Base-by-base conservation (phyloP, 73 alveolate species). In the Stentor roeselii region DNA sequence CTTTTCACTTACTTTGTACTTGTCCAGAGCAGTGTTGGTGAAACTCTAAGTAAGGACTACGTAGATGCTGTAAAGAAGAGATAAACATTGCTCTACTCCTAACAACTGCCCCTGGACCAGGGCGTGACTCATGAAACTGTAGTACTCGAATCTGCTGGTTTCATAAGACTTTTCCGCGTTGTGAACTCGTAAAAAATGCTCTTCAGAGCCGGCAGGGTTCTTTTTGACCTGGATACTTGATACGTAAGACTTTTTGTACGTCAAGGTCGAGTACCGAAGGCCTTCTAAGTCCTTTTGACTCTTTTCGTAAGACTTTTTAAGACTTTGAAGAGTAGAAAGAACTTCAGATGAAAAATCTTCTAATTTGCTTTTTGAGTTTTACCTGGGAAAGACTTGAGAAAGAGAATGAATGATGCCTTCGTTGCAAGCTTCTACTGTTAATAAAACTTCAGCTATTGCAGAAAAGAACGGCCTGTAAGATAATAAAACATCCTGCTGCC, bases 351-450 rank as follows among this genome's bases (percentile, higher is more conserved):
- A 30, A 67, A 21, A 2, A 67, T 14, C 30, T 11, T 21, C 67
- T 50, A 50, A 50, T 50, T 50, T 21, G 6, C 67, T 50, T 27
- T 67, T 1, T 67, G 11, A 32, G 11, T 11, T 1, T n/a, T 21
- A 67, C n/a, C 37, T 34, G 37, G 80, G 41, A 34, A 67, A 67
- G 34, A 67, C 80, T 21, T 32, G n/a, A 0, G n/a, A 32, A 27
- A 67, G 34, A 2, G 80, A 67, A 67, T 21, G 34, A 67, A 67
- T 34, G 34, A 67, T 21, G 34, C 80, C 80, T 67, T 67, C 80
- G 34, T 67, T 21, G 41, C 80, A 67, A 14, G 80, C 80, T 1
- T 27, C 41, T 15, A 67, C 41, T 1, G 80, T 67, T 21, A 21
- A 34, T 11, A 67, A 21, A 15, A 67, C 34, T 67, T 67, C 80